These are phyloP conservation scores for Allium fistulosum DNA, from an alignment of 106 monocot species.

Conservation along the genomic window DNA sequence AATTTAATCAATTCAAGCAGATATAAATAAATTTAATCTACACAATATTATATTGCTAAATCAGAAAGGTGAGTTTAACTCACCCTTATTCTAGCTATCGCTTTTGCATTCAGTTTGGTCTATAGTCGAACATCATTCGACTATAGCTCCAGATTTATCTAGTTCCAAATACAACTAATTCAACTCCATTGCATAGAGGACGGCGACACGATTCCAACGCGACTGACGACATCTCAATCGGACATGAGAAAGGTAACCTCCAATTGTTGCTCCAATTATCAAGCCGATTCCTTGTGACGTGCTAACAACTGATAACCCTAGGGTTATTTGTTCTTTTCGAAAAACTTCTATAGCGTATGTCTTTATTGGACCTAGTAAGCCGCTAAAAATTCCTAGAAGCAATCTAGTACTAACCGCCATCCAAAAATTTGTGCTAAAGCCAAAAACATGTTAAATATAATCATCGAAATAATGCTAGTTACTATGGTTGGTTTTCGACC, in stretches of 20 bases:
- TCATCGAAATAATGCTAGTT: conserved; percentile 43
- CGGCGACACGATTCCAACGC: too few species aligned
- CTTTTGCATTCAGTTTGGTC: too few species aligned
- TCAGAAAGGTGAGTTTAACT: too few species aligned
- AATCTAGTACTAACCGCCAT: conserved; percentile 84
- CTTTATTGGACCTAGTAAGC: conserved; percentile 62
- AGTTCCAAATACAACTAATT: too few species aligned
- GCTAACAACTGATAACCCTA: conserved; percentile 56
- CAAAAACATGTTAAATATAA: conserved; percentile 81
- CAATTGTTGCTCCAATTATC: conserved; percentile 72
- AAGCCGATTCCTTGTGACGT: conserved; percentile 54
- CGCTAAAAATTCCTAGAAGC: conserved; percentile 76
- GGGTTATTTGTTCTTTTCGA: conserved; percentile 52
- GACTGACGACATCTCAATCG: too few species aligned
- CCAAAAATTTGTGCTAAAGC: conserved; percentile 71
- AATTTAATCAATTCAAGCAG: too few species aligned
- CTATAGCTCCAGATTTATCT: too few species aligned
- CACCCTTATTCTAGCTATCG: too few species aligned
- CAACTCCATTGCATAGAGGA: too few species aligned
- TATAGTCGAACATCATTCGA: too few species aligned
- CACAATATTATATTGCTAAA: too few species aligned
- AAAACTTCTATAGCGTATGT: conserved; percentile 63
- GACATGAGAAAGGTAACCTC: conserved; percentile 69
- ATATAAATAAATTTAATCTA: too few species aligned
- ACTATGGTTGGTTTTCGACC: conserved; percentile 83